Percentiles rank a stretch among this genome's conserved stretches.
phyloP scores from a whole-genome alignment of 495 filamentous ascomycete genomes.

The Penicillium lividum region DNA sequence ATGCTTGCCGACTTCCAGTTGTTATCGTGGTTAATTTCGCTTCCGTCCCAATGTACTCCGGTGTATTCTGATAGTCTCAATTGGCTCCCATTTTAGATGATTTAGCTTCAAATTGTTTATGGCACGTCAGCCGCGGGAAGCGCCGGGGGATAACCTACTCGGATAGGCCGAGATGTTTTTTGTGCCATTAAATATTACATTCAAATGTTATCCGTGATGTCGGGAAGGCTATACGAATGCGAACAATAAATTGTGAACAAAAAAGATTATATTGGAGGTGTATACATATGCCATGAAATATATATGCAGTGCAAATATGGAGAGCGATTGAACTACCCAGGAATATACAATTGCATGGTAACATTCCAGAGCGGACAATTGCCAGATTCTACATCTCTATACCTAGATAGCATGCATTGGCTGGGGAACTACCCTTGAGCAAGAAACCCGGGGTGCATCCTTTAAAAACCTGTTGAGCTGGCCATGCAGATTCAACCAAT shows the following conservation, averaged over 20 bases:
- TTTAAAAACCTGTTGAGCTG: constrained; percentile 8
- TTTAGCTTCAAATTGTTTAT: neutral
- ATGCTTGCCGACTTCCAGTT: neutral
- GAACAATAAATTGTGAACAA: no score
- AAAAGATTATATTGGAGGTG: no score
- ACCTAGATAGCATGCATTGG: neutral
- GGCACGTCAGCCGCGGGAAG: constrained; percentile 27
- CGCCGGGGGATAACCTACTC: constrained; percentile 18
- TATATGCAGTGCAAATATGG: neutral
- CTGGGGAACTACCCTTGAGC: neutral
- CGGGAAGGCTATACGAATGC: neutral
- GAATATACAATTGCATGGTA: no score
- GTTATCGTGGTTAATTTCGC: neutral
- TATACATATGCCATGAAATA: no score
- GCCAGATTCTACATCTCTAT: neutral
- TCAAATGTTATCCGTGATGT: no score
- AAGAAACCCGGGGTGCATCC: constrained; percentile 9
- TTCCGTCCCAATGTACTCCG: neutral
- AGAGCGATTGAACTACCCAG: no score
- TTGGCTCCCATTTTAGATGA: constrained; percentile 1
- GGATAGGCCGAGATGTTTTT: constrained; percentile 8
- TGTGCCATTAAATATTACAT: neutral
- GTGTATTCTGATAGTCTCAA: neutral
- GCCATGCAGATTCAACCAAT: neutral
- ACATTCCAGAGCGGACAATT: no score